These are phyloP conservation scores for Aspergillus sp. DNA, from an alignment of 2,329 filamentous ascomycete species.

Conservation along the genomic window DNA sequence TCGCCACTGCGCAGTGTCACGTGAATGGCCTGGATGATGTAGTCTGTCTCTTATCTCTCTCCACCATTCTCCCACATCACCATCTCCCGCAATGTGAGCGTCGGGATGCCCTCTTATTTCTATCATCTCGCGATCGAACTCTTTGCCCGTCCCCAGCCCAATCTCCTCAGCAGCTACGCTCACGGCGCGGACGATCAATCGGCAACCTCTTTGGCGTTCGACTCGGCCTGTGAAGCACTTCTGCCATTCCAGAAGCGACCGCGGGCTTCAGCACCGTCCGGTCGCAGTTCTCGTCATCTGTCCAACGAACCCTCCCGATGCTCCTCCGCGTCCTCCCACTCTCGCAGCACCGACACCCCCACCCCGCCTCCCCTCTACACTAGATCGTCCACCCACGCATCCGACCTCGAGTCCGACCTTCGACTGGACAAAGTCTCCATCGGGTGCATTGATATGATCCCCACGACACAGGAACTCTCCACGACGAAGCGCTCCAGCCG, in stretches of 20 bases:
- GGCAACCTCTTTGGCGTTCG: slow-evolving; percentile 28
- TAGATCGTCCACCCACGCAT: slow-evolving; percentile 15
- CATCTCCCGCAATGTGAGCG: slow-evolving; percentile 25
- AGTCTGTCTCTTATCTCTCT: no score
- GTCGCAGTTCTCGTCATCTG: slow-evolving; percentile 9
- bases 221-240: slow-evolving; percentile 37
- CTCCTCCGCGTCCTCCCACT: not conserved
- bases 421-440: slow-evolving; percentile 76
- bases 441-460: slow-evolving; percentile 74
- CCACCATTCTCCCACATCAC: not conserved
- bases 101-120: slow-evolving; percentile 61
- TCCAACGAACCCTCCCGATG: slow-evolving; percentile 12
- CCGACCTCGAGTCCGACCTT: slow-evolving; percentile 60
- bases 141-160: slow-evolving; percentile 38
- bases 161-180: slow-evolving; percentile 11
- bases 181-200: slow-evolving; percentile 7
- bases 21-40: no score
- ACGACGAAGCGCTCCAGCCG: slow-evolving; percentile 22
- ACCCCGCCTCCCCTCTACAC: slow-evolving; percentile 18
- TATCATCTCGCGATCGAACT: slow-evolving; percentile 64
- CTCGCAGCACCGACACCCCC: slow-evolving; percentile 10
- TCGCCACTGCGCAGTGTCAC: no score
- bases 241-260: slow-evolving; percentile 34
- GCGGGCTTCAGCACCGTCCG: slow-evolving; percentile 15
- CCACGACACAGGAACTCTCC: slow-evolving; percentile 26